phyloP scores from a whole-genome alignment of 2,329 filamentous ascomycete species.

The Fonsecaea multimorphosa region DNA sequence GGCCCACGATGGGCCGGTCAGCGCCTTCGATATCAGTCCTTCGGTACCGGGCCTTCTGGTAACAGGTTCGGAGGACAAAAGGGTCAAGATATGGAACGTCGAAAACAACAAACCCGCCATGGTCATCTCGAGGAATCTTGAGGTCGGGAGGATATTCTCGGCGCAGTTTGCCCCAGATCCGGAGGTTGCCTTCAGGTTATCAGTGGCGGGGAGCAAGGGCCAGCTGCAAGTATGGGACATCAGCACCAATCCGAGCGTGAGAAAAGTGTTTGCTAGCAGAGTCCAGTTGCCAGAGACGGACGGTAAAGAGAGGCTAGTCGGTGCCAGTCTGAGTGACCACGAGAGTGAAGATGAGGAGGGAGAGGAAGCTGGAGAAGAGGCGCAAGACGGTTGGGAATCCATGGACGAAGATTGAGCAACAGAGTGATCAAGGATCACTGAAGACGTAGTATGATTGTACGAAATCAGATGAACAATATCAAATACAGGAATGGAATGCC shows the following conservation, averaged over 20 bases:
- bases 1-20: slow-evolving; percentile 90
- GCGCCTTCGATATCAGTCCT: slow-evolving; percentile 89
- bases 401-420: slow-evolving; percentile 58
- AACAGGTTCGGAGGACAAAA: slow-evolving; percentile 92
- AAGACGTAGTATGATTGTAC: neutral
- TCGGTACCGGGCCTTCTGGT: slow-evolving; percentile 90
- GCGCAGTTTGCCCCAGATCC: slow-evolving; percentile 87
- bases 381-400: slow-evolving; percentile 59
- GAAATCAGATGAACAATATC: neutral
- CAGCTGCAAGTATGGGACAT: slow-evolving; percentile 95
- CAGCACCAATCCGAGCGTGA: slow-evolving; percentile 85
- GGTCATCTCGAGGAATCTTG: slow-evolving; percentile 88
- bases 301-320: slow-evolving; percentile 76
- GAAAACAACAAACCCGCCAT: slow-evolving; percentile 79
- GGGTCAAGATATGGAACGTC: slow-evolving; percentile 96
- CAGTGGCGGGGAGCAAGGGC: slow-evolving; percentile 93
- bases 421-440: neutral
- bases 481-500: neutral
- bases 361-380: slow-evolving; percentile 50
- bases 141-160: slow-evolving; percentile 93
- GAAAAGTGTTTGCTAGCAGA: slow-evolving; percentile 78
- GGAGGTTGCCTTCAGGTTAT: slow-evolving; percentile 88
- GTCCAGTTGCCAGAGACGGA: slow-evolving; percentile 64
- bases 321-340: slow-evolving; percentile 65
- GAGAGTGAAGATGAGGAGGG: slow-evolving; percentile 71